These are phyloP conservation scores for Sphagnum magellanicum DNA, from an alignment of 228 moss, liverwort and hornwort genomes.

Conservation along the genomic window DNA sequence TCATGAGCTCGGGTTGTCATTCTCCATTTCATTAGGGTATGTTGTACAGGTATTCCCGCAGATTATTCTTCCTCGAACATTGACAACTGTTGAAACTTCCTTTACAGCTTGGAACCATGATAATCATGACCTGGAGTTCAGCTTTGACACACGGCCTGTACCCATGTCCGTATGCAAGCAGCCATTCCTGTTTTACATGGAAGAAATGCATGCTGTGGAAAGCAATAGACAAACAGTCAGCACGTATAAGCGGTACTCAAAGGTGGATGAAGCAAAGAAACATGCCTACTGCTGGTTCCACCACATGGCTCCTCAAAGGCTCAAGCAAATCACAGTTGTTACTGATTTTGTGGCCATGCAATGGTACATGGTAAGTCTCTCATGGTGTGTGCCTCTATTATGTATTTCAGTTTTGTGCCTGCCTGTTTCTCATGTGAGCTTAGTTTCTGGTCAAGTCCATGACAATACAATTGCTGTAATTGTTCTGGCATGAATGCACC, in stretches of 20 bases:
- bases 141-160: conserved; percentile 75
- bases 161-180: conserved; percentile 57
- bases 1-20: conserved; percentile 51
- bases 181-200: conserved; percentile 65
- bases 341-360: conserved; percentile 31
- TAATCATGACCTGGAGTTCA: conserved; percentile 57
- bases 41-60: conserved; percentile 89
- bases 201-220: conserved; percentile 38
- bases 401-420: too few species aligned
- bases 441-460: too few species aligned
- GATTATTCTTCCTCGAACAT: conserved; percentile 61
- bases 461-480: too few species aligned
- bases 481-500: too few species aligned
- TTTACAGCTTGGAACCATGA: conserved; percentile 81
- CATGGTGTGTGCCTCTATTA: too few species aligned
- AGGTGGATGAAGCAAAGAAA: conserved; percentile 37
- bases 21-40: conserved; percentile 82
- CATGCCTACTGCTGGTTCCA: conserved; percentile 38
- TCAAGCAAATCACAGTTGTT: conserved; percentile 32
- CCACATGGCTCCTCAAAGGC: conserved; percentile 30
- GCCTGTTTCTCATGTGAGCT: too few species aligned
- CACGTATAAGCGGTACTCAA: conserved; percentile 24
- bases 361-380: conserved; percentile 25
- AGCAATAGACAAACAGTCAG: conserved; percentile 24
- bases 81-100: conserved; percentile 68